Base-by-base conservation (phyloP, 805 yeast species). In the Candida oleophila region DNA sequence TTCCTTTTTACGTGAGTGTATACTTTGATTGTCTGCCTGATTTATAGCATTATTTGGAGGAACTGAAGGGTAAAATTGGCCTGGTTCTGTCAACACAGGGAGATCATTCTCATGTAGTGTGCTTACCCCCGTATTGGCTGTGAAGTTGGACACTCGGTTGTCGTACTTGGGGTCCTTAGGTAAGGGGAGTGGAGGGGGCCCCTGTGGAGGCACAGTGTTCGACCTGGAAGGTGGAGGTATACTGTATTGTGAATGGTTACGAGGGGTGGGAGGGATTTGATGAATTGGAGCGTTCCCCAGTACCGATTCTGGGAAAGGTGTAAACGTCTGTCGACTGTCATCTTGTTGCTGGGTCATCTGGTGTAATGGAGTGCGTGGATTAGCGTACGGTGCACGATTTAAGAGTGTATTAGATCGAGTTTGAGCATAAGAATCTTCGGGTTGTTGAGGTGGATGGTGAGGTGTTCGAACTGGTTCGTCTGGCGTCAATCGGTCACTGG, bases 21-120 rank as follows among this genome's bases (percentile, higher is more conserved):
- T 19, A 42, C 66, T 63, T 15, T 43, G 50, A 5, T 46, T 21
- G 12, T 56, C 45, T n/a, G n/a, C 64, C 2, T 39, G 37, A n/a
- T 54, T 8, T 48, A 44, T 9, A 65, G 56, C 15, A 57, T 55
- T 46, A 36, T 57, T 53, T 4, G 63, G 59, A 1, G 69, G 69
- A 25, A 63, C 11, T 25, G 30, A 11, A 5, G 30, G 30, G 11
- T 25, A 25, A 11, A 25, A 25, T 25, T 25, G 30, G 11, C 52
- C 45, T 3, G 56, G 54, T 11, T 47, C 43, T 30, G 42, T 46
- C 15, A 51, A 32, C 3, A 53, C 38, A 16, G 39, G 40, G 16
- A 47, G 33, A 14, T 47, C 38, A 42, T 50, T 45, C 32, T 48
- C 46, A 16, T 53, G 52, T 7, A 49, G 35, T 4, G 16, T 16